phyloP scores from a whole-genome alignment of 1,139 yeast species.

The Geotrichum aggregatum region DNA sequence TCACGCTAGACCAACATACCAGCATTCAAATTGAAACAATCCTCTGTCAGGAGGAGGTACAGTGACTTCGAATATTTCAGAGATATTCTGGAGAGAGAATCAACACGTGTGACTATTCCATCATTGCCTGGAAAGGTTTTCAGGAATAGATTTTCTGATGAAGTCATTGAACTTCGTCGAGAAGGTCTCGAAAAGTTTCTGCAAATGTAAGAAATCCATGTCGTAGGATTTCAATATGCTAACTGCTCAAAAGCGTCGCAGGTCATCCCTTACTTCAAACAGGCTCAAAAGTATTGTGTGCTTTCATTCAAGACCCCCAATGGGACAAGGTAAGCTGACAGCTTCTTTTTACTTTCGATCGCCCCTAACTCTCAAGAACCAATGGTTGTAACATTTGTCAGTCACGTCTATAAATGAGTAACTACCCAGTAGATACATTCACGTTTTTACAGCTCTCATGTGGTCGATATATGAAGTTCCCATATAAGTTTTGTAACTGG shows the following conservation, averaged over 20 bases:
- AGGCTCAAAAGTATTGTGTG: constrained; percentile 74
- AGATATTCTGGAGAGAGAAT: constrained; percentile 68
- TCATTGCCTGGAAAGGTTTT: constrained; percentile 80
- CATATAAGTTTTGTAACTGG: too few relatives aligned
- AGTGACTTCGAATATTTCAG: constrained; percentile 84
- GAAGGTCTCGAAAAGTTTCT: constrained; percentile 80
- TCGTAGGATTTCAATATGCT: not conserved
- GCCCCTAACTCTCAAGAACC: constrained; percentile 27
- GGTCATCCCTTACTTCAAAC: constrained; percentile 94
- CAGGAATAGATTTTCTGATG: constrained; percentile 72
- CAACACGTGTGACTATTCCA: constrained; percentile 77
- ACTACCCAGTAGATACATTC: too few relatives aligned
- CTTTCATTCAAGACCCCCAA: constrained; percentile 81
- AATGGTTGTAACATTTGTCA: constrained; percentile 31
- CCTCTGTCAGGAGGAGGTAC: constrained; percentile 78
- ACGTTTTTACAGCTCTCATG: too few relatives aligned
- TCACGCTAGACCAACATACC: constrained; percentile 54
- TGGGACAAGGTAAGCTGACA: constrained; percentile 55
- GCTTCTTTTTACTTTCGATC: not conserved
- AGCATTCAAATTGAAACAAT: constrained; percentile 62
- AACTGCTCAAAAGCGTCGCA: constrained; percentile 50
- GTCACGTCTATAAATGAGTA: not conserved
- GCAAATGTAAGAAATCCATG: constrained; percentile 41
- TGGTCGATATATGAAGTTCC: too few relatives aligned
- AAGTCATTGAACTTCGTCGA: constrained; percentile 78